Percentiles rank a stretch among this genome's conserved stretches.
Conservation (phyloP, 768 basidiomycete genomes). For the Podaxis sp. region DNA sequence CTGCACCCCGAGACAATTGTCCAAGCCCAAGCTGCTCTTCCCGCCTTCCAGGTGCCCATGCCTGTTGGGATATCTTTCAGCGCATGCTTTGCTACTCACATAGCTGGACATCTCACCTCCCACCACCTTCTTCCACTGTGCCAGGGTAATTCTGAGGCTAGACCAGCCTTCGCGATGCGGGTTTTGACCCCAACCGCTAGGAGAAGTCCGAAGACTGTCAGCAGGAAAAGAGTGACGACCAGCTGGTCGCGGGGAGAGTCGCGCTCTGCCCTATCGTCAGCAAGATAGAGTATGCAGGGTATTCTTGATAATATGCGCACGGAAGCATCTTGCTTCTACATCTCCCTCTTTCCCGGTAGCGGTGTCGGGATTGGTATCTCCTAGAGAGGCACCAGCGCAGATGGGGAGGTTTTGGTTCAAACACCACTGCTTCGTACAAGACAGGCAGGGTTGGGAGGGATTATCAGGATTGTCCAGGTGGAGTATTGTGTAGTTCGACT, state of each 20-base stretch:
- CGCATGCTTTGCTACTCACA: background rate
- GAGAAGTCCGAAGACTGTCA: conserved; percentile 83
- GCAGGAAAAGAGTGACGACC: conserved; percentile 85
- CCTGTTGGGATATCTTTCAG: conserved; percentile 26
- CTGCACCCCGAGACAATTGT: conserved; percentile 42
- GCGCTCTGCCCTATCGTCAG: conserved; percentile 54
- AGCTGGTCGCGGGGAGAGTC: conserved; percentile 95
- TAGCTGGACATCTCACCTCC: conserved; percentile 54
- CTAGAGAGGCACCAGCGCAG: conserved; percentile 75
- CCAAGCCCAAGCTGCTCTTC: conserved; percentile 39
- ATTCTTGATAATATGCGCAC: conserved; percentile 42
- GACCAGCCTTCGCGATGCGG: conserved; percentile 75
- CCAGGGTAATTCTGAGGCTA: conserved; percentile 63
- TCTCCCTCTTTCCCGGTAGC: conserved; percentile 95
- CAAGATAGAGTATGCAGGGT: conserved; percentile 3
- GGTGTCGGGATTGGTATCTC: conserved; percentile 87
- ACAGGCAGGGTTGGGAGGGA: conserved; percentile 85
- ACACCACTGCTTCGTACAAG: conserved; percentile 95
- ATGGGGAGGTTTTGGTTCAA: conserved; percentile 86
- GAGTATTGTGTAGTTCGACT: conserved; percentile 81
- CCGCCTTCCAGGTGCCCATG: conserved; percentile 53
- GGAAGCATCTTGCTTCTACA: conserved; percentile 93
- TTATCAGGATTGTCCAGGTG: conserved; percentile 77
- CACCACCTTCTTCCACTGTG: conserved; percentile 67
- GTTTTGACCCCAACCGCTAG: conserved; percentile 81